Percentiles rank a stretch among this genome's conserved stretches.
These are phyloP conservation scores for Globisporangium spiculum DNA, from an alignment of 352 stramenopile genomes.

Conservation along the genomic window DNA sequence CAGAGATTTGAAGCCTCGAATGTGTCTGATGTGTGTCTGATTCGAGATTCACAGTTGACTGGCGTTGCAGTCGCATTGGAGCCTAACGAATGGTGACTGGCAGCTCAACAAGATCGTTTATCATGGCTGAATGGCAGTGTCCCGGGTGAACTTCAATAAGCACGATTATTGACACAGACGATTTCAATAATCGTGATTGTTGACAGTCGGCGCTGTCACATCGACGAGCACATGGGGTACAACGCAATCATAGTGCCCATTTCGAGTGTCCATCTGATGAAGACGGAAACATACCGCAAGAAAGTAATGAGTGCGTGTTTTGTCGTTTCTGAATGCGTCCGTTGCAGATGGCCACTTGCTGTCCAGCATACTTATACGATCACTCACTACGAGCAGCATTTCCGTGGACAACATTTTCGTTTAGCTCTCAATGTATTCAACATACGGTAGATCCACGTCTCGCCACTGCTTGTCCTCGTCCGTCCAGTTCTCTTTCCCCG, in stretches of 20 bases:
- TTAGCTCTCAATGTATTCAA: slow-evolving; percentile 72
- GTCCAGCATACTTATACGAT: neutral
- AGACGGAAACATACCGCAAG: neutral
- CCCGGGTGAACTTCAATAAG: neutral
- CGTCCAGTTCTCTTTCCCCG: slow-evolving; percentile 50
- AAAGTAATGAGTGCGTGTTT: neutral
- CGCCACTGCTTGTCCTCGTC: slow-evolving; percentile 70
- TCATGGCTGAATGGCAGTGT: neutral
- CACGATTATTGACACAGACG: neutral
- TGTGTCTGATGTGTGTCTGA: too few relatives aligned
- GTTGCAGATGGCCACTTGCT: neutral
- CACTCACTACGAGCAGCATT: neutral
- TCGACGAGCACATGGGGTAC: neutral
- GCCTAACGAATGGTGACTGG: too few relatives aligned
- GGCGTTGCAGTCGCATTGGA: too few relatives aligned
- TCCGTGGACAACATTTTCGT: neutral
- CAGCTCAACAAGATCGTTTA: too few relatives aligned
- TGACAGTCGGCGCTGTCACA: neutral
- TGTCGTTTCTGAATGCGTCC: neutral
- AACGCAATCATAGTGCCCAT: neutral
- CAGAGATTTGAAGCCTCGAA: too few relatives aligned
- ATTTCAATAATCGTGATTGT: too few relatives aligned
- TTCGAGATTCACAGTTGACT: too few relatives aligned
- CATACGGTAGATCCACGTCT: slow-evolving; percentile 57
- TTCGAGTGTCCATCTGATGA: neutral